Evolutionary conservation across 805 yeast species (phyloP), one percentile per base, ranked within the genome.

Genomic region (Kodamaea kakaduensis): DNA sequence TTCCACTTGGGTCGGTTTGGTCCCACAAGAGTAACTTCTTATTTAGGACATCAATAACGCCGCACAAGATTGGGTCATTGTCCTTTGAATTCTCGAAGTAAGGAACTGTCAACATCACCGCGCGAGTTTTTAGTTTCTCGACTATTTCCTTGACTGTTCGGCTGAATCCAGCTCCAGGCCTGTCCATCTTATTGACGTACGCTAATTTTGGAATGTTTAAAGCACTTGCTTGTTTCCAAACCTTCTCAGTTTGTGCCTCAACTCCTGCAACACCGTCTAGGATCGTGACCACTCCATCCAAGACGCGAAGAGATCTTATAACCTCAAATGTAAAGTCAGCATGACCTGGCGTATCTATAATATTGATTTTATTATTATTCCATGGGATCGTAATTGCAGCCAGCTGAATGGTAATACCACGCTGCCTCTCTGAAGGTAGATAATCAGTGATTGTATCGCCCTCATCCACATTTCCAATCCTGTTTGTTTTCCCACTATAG

Each of bases 291-390:
- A 90, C 94, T 3, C 97, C 97, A 61, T 93, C 98, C 7, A 93
- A 64, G 1, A 93, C 97, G 43, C 96, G 72, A 38, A 93, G 69
- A 0, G 97, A 81, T 37, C 97, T 65, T 2, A 78, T 84, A 4
- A 93, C 98, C 59, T 93, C 98, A 56, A 89, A 93, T 0, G 94
- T 84, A 57, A 93, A 93, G 60, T 93, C 98, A 0, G 96, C 97
- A 59, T 93, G 98, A 0, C 98, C 98, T 0, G 98, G 98, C 0
- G 98, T 93, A 56, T 93, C 98, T 16, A 93, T 88, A 38, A 93
- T 68, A 56, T 93, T 93, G 50, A 93, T 78, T 45, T 77, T 78
- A 51, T 77, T 75, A 31, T 67, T 64, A 41, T 76, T 77, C 97
- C 97, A 93, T 18, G 86, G 82, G 32, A 93, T 73, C 0, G 96